Evolutionary conservation across 78 protist species (phyloP).

Genomic region (Speleostelium caveatum): DNA sequence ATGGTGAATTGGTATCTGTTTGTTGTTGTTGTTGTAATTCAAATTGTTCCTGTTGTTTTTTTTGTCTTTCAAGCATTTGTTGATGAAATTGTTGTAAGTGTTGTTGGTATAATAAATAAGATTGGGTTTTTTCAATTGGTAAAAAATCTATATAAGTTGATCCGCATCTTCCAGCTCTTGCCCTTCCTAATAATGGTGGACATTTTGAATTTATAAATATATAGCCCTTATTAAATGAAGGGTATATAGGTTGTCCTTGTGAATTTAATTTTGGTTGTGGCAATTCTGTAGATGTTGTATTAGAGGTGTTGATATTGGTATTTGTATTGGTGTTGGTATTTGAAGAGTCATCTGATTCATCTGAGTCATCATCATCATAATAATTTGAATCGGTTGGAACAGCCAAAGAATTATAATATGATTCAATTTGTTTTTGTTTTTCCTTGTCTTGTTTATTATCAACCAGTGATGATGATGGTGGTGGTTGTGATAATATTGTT

Average conservation of each 20-base stretch:
- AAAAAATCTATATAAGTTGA: conserved; percentile 55
- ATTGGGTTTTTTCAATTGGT: conserved; percentile 3
- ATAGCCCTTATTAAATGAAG: conserved; percentile 56
- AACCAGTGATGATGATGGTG: background rate
- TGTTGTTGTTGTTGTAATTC: background rate
- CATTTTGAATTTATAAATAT: conserved; percentile 42
- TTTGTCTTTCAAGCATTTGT: background rate
- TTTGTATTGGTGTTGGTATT: background rate
- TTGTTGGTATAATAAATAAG: background rate
- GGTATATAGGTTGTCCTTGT: conserved; percentile 56
- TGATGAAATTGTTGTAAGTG: background rate
- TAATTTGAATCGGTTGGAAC: conserved; percentile 15
- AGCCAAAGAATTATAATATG: conserved; percentile 13
- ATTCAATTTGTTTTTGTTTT: background rate
- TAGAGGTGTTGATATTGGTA: background rate
- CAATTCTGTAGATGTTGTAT: background rate
- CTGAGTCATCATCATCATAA: conserved; percentile 11
- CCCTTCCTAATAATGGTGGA: conserved; percentile 62
- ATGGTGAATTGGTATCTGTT: background rate
- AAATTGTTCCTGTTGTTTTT: background rate
- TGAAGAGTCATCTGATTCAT: background rate
- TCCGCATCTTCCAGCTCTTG: conserved; percentile 46
- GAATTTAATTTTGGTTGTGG: conserved; percentile 29
- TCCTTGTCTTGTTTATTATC: conserved; percentile 6
- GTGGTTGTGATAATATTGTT: background rate